These are phyloP conservation scores for Xylaria sp. DNA, from an alignment of 2,329 filamentous ascomycete species.

Conservation along the genomic window DNA sequence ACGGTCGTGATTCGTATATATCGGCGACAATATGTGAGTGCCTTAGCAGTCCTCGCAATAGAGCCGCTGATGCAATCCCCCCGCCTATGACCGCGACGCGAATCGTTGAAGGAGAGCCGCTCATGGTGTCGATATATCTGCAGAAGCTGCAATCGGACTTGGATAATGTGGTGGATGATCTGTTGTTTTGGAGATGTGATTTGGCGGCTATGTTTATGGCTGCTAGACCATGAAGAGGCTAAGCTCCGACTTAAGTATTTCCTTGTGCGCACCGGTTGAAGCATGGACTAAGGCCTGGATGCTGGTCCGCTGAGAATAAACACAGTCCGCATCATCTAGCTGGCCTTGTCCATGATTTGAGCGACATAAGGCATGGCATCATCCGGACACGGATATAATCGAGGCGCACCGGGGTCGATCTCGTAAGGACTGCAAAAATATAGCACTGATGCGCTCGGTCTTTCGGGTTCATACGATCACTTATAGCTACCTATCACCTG, in stretches of 20 bases:
- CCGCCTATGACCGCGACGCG: constrained; percentile 48
- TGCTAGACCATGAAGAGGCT: constrained; percentile 6
- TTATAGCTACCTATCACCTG: constrained; percentile 14
- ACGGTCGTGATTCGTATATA: constrained; percentile 45
- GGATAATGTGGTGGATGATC: background rate
- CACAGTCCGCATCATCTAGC: background rate
- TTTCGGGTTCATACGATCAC: constrained; percentile 10
- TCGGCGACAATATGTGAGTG: constrained; percentile 46
- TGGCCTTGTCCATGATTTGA: constrained; percentile 21
- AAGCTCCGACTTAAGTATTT: constrained; percentile 26
- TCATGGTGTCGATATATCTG: constrained; percentile 34
- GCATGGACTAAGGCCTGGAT: background rate
- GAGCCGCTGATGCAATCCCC: constrained; percentile 40
- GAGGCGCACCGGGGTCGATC: constrained; percentile 1
- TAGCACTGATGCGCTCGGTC: constrained; percentile 4
- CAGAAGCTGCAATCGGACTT: background rate
- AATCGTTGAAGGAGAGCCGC: constrained; percentile 39
- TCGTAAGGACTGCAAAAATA: constrained; percentile 22
- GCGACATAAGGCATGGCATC: background rate
- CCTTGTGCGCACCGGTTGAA: constrained; percentile 2
- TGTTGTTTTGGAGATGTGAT: background rate
- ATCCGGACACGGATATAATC: background rate
- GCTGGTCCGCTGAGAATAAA: background rate
- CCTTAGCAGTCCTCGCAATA: constrained; percentile 44
- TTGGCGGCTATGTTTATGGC: background rate